These are phyloP conservation scores for Zygosaccharomyces rouxii DNA, from an alignment of 805 yeast genomes.

Conservation along the genomic window DNA sequence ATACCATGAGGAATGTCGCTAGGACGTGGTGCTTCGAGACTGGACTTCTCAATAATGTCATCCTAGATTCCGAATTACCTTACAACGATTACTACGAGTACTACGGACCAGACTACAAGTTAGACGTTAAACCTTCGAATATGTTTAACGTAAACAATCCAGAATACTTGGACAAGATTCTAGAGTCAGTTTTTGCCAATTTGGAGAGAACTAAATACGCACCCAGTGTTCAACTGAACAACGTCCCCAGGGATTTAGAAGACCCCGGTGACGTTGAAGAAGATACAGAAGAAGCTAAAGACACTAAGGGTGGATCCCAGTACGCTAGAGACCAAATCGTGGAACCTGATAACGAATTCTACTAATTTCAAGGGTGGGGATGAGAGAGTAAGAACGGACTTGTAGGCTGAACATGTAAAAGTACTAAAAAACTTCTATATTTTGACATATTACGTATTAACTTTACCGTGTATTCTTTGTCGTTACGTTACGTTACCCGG, in stretches of 20 bases:
- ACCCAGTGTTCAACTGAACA: slow-evolving; percentile 92
- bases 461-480: neutral
- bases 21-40: slow-evolving; percentile 96
- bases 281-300: slow-evolving; percentile 72
- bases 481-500: slow-evolving; percentile 1
- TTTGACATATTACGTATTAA: neutral
- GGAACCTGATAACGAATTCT: slow-evolving; percentile 73
- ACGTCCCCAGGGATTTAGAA: slow-evolving; percentile 84
- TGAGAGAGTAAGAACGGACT: neutral
- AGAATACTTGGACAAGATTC: slow-evolving; percentile 81
- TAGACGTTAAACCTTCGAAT: slow-evolving; percentile 91
- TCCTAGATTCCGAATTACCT: slow-evolving; percentile 67
- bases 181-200: slow-evolving; percentile 70
- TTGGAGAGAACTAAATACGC: slow-evolving; percentile 90
- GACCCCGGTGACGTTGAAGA: slow-evolving; percentile 84
- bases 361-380: slow-evolving; percentile 21
- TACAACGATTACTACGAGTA: slow-evolving; percentile 96
- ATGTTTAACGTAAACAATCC: slow-evolving; percentile 96
- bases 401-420: slow-evolving; percentile 1
- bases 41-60: slow-evolving; percentile 63
- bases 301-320: slow-evolving; percentile 87
- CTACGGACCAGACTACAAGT: slow-evolving; percentile 93
- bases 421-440: neutral
- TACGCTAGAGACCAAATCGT: slow-evolving; percentile 72
- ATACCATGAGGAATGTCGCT: slow-evolving; percentile 92